phyloP scores from a whole-genome alignment of 805 yeast species.

The Komagataella pseudopastoris region DNA sequence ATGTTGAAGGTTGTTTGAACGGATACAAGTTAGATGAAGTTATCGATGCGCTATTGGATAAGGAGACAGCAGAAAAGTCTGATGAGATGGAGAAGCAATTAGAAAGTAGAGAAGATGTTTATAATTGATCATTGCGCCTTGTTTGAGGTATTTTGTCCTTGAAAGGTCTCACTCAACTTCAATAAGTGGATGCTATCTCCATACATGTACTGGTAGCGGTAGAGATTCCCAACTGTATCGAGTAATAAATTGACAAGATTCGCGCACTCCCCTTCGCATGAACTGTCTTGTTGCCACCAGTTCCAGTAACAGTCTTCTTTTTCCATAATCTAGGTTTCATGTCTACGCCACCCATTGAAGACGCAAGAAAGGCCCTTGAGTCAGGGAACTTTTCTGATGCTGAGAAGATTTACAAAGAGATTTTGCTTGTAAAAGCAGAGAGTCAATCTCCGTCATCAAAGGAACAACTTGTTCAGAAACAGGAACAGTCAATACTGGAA shows the following conservation, averaged over 20 bases:
- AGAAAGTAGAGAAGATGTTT: neutral
- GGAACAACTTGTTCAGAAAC: constrained; percentile 23
- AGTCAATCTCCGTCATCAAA: neutral
- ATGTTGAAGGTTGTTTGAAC: constrained; percentile 49
- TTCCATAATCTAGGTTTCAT: constrained; percentile 5
- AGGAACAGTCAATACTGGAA: constrained; percentile 62
- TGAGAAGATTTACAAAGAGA: constrained; percentile 40
- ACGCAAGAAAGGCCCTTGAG: constrained; percentile 47
- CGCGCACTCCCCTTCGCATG: neutral
- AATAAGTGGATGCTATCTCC: too few relatives aligned
- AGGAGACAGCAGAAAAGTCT: constrained; percentile 31
- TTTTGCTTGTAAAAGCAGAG: constrained; percentile 21
- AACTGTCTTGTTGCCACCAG: neutral
- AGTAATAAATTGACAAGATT: neutral
- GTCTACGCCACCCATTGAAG: constrained; percentile 26
- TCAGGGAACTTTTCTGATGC: constrained; percentile 40
- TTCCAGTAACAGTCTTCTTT: neutral
- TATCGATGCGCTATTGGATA: constrained; percentile 34
- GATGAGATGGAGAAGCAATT: constrained; percentile 18
- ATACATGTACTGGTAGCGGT: too few relatives aligned
- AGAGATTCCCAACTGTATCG: neutral
- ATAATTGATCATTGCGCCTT: neutral
- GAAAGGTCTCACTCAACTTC: too few relatives aligned
- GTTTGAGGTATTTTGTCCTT: neutral
- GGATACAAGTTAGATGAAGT: constrained; percentile 47